Evolutionary conservation across 768 basidiomycete species (phyloP).

Genomic region (Trametes villosa): DNA sequence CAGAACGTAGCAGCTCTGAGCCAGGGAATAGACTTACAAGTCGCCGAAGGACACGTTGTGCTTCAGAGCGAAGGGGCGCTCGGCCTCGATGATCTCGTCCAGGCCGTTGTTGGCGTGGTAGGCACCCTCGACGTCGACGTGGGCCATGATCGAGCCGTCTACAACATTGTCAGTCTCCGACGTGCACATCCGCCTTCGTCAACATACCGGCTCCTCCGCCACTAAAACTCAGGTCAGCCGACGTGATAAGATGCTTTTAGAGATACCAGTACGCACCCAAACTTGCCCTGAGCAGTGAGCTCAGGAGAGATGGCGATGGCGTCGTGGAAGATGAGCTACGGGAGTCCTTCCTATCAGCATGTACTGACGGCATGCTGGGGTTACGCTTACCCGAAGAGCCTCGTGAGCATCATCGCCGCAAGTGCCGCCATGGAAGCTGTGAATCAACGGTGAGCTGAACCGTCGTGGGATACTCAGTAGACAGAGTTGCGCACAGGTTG

Average conservation of each 20-base stretch:
- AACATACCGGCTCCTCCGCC: conserved; percentile 28
- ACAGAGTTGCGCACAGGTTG: conserved; percentile 13
- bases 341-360: background rate
- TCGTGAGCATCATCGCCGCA: conserved; percentile 33
- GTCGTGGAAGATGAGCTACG: conserved; percentile 34
- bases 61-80: conserved; percentile 16
- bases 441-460: no score
- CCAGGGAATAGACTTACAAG: conserved; percentile 13
- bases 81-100: conserved; percentile 22
- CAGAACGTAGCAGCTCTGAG: background rate
- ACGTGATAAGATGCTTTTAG: background rate
- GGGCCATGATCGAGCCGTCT: conserved; percentile 30
- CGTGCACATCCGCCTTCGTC: background rate
- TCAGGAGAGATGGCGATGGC: conserved; percentile 28
- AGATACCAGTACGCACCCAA: conserved; percentile 24
- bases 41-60: conserved; percentile 25
- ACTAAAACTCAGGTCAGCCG: background rate
- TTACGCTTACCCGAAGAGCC: conserved; percentile 34
- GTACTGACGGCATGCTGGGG: conserved; percentile 20
- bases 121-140: conserved; percentile 18
- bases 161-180: background rate
- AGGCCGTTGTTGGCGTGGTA: conserved; percentile 30
- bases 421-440: conserved; percentile 37
- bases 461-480: conserved; percentile 12
- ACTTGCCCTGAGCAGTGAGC: conserved; percentile 11